Evolutionary conservation across 129 eudicot genomes (phyloP).

Genomic region (Apium graveolens): DNA sequence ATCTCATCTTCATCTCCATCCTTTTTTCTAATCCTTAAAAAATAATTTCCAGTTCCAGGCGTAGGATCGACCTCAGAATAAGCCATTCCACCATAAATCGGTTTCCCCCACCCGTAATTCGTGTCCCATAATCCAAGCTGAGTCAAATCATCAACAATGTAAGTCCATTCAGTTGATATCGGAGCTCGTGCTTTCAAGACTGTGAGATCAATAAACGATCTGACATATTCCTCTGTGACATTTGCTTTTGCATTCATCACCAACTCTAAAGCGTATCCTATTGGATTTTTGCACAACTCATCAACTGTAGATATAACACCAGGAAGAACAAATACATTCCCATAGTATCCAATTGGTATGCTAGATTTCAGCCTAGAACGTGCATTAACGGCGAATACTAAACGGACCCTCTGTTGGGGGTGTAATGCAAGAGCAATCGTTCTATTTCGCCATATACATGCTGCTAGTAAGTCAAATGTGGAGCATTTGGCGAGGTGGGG

Average conservation of each 20-base stretch:
- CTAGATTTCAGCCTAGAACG: background rate
- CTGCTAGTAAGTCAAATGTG: conserved; percentile 22
- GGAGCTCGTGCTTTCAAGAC: conserved; percentile 30
- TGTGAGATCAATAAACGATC: conserved; percentile 29
- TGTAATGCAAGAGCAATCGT: conserved; percentile 26
- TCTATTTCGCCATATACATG: conserved; percentile 29
- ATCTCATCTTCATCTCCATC: conserved; percentile 24
- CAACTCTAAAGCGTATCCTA: conserved; percentile 24
- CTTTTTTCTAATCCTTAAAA: background rate
- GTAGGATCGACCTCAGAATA: conserved; percentile 13
- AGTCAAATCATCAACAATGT: conserved; percentile 12
- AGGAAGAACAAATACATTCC: conserved; percentile 17
- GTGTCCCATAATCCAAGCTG: conserved; percentile 15
- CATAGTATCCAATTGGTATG: conserved; percentile 23
- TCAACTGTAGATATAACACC: conserved; percentile 22
- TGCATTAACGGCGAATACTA: background rate
- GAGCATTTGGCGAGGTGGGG: background rate
- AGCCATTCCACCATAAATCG: conserved; percentile 27
- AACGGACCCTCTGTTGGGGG: conserved; percentile 22
- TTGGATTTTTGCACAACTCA: conserved; percentile 16
- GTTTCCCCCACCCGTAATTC: conserved; percentile 38
- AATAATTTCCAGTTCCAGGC: conserved; percentile 7
- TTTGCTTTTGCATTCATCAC: conserved; percentile 25
- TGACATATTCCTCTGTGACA: conserved; percentile 31
- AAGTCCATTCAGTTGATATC: background rate